Conservation (phyloP, 2,329 filamentous ascomycete species). For the Pleomassaria siparia region DNA sequence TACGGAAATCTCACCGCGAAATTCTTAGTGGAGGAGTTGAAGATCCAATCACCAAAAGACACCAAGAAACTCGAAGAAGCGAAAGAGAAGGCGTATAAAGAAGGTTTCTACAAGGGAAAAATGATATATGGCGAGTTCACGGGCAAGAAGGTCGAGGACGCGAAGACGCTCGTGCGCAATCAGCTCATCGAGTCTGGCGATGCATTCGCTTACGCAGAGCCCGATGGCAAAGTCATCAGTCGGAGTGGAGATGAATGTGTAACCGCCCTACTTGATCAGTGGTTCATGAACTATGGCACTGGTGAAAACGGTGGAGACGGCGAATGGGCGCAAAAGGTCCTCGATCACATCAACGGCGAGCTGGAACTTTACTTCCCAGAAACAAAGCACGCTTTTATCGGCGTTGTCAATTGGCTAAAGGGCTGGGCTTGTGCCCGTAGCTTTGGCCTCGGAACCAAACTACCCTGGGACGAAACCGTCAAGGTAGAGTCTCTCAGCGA, state of each 20-base stretch:
- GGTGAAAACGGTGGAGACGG: constrained; percentile 65
- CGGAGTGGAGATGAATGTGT: constrained; percentile 92
- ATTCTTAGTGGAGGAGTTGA: constrained; percentile 83
- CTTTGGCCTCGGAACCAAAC: constrained; percentile 88
- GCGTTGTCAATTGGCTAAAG: constrained; percentile 83
- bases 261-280: constrained; percentile 90
- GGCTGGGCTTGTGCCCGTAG: constrained; percentile 87
- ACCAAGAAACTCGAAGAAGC: constrained; percentile 86
- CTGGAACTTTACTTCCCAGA: constrained; percentile 76
- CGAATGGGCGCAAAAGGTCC: constrained; percentile 73
- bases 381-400: constrained; percentile 66
- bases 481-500: constrained; percentile 91
- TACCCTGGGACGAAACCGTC: constrained; percentile 90
- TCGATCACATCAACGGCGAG: constrained; percentile 52
- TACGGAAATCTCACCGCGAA: constrained; percentile 85
- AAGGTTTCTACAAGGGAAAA: constrained; percentile 93
- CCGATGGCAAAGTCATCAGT: constrained; percentile 83
- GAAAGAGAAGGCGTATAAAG: constrained; percentile 95
- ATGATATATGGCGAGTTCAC: constrained; percentile 87
- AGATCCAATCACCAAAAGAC: constrained; percentile 97
- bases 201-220: constrained; percentile 92
- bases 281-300: constrained; percentile 92
- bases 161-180: constrained; percentile 81
- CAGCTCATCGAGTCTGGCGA: constrained; percentile 74
- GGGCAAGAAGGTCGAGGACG: constrained; percentile 81